Evolutionary conservation across 805 yeast species (phyloP).

Genomic region (Saturnispora dispora): DNA sequence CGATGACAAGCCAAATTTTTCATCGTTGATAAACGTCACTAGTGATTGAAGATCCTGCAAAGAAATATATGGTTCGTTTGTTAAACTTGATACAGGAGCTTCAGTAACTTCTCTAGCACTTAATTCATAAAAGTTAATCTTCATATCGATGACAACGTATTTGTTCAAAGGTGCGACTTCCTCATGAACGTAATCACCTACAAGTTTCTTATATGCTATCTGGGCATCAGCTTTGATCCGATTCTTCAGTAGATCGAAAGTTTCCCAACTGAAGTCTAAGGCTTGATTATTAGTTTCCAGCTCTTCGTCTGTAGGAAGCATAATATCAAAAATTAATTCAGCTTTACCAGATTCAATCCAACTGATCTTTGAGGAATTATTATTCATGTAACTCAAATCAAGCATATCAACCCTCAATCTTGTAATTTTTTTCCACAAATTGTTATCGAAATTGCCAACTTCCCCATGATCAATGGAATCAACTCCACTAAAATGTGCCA

Average conservation of each 20-base stretch:
- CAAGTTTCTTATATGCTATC: constrained; percentile 7
- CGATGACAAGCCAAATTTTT: constrained; percentile 25
- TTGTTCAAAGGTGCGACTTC: constrained; percentile 24
- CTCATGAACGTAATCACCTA: not conserved
- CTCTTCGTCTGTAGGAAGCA: constrained; percentile 49
- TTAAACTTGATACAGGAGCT: constrained; percentile 42
- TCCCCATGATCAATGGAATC: constrained; percentile 13
- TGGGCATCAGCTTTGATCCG: constrained; percentile 5
- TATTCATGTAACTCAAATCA: constrained; percentile 25
- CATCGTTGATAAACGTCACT: constrained; percentile 50
- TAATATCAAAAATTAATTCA: constrained; percentile 62
- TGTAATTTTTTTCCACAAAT: constrained; percentile 43
- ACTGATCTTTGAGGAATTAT: constrained; percentile 40
- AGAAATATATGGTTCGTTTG: constrained; percentile 47
- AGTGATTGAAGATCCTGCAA: constrained; percentile 53
- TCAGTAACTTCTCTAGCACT: constrained; percentile 45
- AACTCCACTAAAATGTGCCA: constrained; percentile 34
- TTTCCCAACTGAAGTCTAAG: constrained; percentile 16
- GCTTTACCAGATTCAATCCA: constrained; percentile 69
- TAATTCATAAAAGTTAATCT: constrained; percentile 53
- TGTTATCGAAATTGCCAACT: constrained; percentile 11
- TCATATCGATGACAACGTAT: constrained; percentile 61
- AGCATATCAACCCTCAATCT: constrained; percentile 34
- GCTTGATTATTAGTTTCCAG: constrained; percentile 9
- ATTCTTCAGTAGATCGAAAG: constrained; percentile 10